Evolutionary conservation across 2,329 filamentous ascomycete genomes (phyloP).

Genomic region (Colletotrichum graminicola): DNA sequence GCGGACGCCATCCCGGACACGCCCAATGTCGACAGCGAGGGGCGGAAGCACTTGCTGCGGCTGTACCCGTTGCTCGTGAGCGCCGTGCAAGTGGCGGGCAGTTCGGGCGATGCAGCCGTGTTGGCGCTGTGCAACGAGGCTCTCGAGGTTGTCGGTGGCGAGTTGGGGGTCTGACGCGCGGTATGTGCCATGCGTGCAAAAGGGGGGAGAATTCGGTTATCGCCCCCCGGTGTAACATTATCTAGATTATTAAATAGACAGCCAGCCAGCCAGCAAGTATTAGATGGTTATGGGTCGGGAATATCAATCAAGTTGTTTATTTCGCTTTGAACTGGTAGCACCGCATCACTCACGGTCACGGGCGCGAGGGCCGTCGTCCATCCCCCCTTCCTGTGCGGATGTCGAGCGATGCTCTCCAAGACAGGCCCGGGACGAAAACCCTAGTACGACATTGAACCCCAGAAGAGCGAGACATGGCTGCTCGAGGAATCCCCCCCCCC

Average conservation of each 20-base stretch:
- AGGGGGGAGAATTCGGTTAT: neutral
- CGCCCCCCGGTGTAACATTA: conserved; percentile 22
- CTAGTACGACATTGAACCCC: no score
- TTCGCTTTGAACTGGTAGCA: neutral
- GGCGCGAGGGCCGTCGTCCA: neutral
- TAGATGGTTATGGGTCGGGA: neutral
- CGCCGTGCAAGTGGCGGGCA: conserved; percentile 69
- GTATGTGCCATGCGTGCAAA: neutral
- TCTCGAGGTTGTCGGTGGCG: conserved; percentile 71
- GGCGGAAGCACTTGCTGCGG: conserved; percentile 80
- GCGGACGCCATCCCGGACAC: conserved; percentile 74
- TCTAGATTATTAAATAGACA: neutral
- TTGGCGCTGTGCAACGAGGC: conserved; percentile 69
- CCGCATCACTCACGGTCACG: neutral
- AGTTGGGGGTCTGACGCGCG: conserved; percentile 58
- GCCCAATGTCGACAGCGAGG: conserved; percentile 65
- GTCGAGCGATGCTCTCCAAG: no score
- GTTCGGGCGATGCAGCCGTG: conserved; percentile 71
- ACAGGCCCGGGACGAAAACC: no score
- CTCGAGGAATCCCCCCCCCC: no score
- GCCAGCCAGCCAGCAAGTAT: neutral
- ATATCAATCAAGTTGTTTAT: neutral
- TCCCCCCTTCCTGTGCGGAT: no score
- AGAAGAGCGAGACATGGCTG: no score
- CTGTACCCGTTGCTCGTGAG: conserved; percentile 83